Base-by-base conservation (phyloP, 306 rosid species). In the Urtica urens region DNA sequence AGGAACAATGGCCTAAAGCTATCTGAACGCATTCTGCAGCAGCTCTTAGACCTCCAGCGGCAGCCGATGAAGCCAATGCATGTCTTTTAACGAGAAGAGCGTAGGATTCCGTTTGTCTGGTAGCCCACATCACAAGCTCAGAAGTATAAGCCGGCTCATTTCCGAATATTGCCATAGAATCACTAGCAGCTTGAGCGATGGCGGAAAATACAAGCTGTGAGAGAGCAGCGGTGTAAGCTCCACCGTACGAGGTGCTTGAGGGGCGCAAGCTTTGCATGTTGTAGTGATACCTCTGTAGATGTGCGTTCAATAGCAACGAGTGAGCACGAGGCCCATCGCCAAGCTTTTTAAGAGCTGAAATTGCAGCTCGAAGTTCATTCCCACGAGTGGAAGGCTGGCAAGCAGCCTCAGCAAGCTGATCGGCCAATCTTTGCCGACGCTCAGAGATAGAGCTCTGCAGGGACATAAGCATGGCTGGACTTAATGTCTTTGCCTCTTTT, bases 1-100 rank as follows among this genome's bases (percentile, higher is more conserved):
- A 73, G 44, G 80, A 82, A 70, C 99, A 92, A 71, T 92, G 99
- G 64, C 99, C 96, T 65, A 92, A 63, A 52, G 99, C 99, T 73
- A 92, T 92, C 74, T 92, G 99, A 67, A 92, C 99, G 73, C 99
- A 92, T 76, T 92, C 99, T 3, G 96, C 99, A 15, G 99, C 96
- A 71, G 99, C 99, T 78, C 99, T 75, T 55, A 92, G 72, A 17
- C 99, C 99, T 50, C 99, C 99, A 46, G 99, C 99, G 35, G 99
- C 99, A 27, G 99, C 96, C 42, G 99, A 85, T 21, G 99, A 92
- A 67, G 94, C 96, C 56, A 92, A 69, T 14, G 96, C 99, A 54
- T 92, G 96, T 55, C 99, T 80, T 79, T 82, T 86, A 33, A 82
- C 95, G 38, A 82, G 88, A 65, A 53, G 63, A 33, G 96, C 75